Conservation (phyloP, 805 yeast species). For the Candida boidinii region DNA sequence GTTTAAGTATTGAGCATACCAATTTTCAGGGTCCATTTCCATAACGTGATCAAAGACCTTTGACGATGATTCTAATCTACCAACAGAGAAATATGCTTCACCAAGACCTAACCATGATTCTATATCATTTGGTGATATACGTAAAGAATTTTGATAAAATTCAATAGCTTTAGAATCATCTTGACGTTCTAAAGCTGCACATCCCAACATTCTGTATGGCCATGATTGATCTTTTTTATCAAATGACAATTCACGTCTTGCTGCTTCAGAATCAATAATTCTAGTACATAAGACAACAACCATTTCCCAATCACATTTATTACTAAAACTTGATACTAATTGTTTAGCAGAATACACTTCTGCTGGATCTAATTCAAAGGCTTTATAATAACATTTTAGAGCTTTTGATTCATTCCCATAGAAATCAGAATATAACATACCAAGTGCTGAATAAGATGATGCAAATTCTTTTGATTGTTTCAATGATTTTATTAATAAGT, state of each 20-base stretch:
- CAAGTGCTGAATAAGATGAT: conserved; percentile 75
- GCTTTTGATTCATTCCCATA: conserved; percentile 61
- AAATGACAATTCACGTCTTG: conserved; percentile 38
- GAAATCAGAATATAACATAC: conserved; percentile 55
- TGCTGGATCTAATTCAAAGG: conserved; percentile 77
- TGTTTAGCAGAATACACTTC: conserved; percentile 69
- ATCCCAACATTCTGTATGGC: conserved; percentile 88
- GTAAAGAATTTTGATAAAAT: conserved; percentile 78
- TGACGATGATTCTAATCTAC: conserved; percentile 77
- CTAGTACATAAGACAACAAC: conserved; percentile 68
- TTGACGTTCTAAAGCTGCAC: conserved; percentile 61
- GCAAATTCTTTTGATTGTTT: conserved; percentile 60
- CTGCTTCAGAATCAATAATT: conserved; percentile 54
- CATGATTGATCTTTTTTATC: conserved; percentile 41
- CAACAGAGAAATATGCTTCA: conserved; percentile 84
- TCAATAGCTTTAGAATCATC: conserved; percentile 76
- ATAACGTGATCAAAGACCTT: conserved; percentile 71
- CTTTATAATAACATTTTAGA: conserved; percentile 78
- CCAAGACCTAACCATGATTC: conserved; percentile 95
- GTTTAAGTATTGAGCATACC: conserved; percentile 59
- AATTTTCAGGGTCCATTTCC: conserved; percentile 40
- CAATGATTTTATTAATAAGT: conserved; percentile 50
- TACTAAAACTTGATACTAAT: conserved; percentile 63
- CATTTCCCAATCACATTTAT: conserved; percentile 69
- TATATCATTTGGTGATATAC: conserved; percentile 56